Percentiles rank a stretch among this genome's conserved stretches.
These are phyloP conservation scores for Starmerella ratchasimensis DNA, from an alignment of 805 yeast species.

Conservation along the genomic window DNA sequence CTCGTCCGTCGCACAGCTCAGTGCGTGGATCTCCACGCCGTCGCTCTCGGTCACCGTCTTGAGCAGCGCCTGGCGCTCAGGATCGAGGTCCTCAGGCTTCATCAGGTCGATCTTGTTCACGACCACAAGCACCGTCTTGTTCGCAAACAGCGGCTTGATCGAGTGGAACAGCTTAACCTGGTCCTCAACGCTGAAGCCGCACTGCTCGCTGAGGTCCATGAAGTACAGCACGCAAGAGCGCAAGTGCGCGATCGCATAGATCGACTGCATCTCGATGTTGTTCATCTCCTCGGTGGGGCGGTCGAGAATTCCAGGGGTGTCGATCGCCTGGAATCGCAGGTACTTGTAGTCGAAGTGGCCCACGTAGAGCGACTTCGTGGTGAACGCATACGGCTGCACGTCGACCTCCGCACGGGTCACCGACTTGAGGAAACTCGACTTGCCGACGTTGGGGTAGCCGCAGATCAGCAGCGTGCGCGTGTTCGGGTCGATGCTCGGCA, in stretches of 20 bases:
- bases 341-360: slow-evolving; percentile 99
- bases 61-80: slow-evolving; percentile 58
- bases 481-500: slow-evolving; percentile 96
- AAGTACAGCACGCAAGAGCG: slow-evolving; percentile 92
- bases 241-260: slow-evolving; percentile 95
- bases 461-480: slow-evolving; percentile 94
- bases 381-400: slow-evolving; percentile 98
- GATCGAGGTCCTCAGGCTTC: slow-evolving; percentile 67
- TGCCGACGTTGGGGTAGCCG: slow-evolving; percentile 99
- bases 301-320: slow-evolving; percentile 97
- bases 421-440: slow-evolving; percentile 82
- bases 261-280: slow-evolving; percentile 98
- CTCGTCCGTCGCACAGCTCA: slow-evolving; percentile 89
- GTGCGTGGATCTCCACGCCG: slow-evolving; percentile 83
- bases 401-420: slow-evolving; percentile 98
- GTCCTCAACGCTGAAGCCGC: slow-evolving; percentile 95
- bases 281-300: slow-evolving; percentile 99
- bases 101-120: slow-evolving; percentile 90
- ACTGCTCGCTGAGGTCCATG: slow-evolving; percentile 97
- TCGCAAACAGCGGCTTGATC: slow-evolving; percentile 92
- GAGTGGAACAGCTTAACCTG: slow-evolving; percentile 95
- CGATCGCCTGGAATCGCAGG: slow-evolving; percentile 95
- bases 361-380: slow-evolving; percentile 91
- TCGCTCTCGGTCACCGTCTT: slow-evolving; percentile 41
- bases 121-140: slow-evolving; percentile 90